These are phyloP conservation scores for Rhodofomes roseus DNA, from an alignment of 1,284 basidiomycete species.

Conservation along the genomic window DNA sequence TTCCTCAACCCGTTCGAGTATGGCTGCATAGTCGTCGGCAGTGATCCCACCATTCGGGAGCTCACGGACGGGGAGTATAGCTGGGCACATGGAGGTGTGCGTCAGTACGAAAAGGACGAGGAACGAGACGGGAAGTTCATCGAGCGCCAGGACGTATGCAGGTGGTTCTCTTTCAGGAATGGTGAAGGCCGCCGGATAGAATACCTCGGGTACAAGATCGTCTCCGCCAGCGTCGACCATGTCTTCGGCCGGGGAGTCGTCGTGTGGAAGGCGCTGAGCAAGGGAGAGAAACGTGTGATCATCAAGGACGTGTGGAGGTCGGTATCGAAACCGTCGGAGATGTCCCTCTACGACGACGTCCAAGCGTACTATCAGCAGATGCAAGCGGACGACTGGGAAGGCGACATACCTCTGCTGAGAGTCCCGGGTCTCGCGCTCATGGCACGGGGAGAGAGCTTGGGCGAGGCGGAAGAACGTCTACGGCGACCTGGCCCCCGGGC, in stretches of 20 bases:
- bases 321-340: neutral
- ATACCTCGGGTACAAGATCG: constrained; percentile 8
- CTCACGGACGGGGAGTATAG: constrained; percentile 1
- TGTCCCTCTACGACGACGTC: neutral
- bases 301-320: neutral
- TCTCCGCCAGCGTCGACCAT: constrained; percentile 6
- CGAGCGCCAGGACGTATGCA: neutral
- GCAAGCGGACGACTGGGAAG: neutral
- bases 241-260: constrained; percentile 8
- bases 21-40: constrained; percentile 6
- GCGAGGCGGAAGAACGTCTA: neutral
- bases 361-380: too few species aligned
- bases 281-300: neutral
- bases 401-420: neutral
- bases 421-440: too few species aligned
- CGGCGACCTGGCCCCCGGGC: neutral
- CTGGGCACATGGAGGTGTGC: neutral
- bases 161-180: neutral
- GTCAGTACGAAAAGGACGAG: neutral
- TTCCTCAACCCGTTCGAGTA: constrained; percentile 10
- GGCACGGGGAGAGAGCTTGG: neutral
- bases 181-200: neutral
- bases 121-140: neutral
- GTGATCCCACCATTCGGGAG: constrained; percentile 5
- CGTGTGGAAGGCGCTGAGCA: neutral